These are phyloP conservation scores for Knoxdaviesia capensis DNA, from an alignment of 2,329 filamentous ascomycete species.

Conservation along the genomic window DNA sequence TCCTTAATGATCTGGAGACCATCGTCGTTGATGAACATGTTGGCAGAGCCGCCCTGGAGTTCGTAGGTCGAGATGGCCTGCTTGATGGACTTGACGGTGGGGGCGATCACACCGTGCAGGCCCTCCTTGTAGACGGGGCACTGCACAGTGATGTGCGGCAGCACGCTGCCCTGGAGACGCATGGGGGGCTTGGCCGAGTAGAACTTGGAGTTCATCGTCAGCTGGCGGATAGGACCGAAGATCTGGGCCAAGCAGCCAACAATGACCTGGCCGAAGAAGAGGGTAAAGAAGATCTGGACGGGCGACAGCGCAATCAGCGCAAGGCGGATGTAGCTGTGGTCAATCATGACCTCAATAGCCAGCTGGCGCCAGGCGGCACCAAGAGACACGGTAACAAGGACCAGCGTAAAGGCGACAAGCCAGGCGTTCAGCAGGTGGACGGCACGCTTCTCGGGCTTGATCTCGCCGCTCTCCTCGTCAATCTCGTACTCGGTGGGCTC, in stretches of 20 bases:
- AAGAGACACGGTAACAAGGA: slow-evolving; percentile 43
- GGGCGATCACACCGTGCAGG: slow-evolving; percentile 50
- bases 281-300: slow-evolving; percentile 59
- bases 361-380: slow-evolving; percentile 52
- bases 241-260: slow-evolving; percentile 57
- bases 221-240: slow-evolving; percentile 54
- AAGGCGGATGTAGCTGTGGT: slow-evolving; percentile 40
- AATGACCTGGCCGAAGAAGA: slow-evolving; percentile 66
- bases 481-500: slow-evolving; percentile 32
- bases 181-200: slow-evolving; percentile 55
- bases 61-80: slow-evolving; percentile 60
- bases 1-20: slow-evolving; percentile 48
- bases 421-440: slow-evolving; percentile 51
- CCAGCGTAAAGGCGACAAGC: slow-evolving; percentile 45
- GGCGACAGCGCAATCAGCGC: slow-evolving; percentile 46
- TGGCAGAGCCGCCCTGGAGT: slow-evolving; percentile 56
- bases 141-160: slow-evolving; percentile 65
- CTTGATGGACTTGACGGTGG: slow-evolving; percentile 61
- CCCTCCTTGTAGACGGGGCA: slow-evolving; percentile 82
- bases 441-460: slow-evolving; percentile 42
- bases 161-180: slow-evolving; percentile 30
- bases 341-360: slow-evolving; percentile 46
- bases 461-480: slow-evolving; percentile 52
- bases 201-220: slow-evolving; percentile 60
- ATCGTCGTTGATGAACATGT: slow-evolving; percentile 60